These are phyloP conservation scores for Adenanthera pavonina DNA, from an alignment of 306 rosid species.

Conservation along the genomic window DNA sequence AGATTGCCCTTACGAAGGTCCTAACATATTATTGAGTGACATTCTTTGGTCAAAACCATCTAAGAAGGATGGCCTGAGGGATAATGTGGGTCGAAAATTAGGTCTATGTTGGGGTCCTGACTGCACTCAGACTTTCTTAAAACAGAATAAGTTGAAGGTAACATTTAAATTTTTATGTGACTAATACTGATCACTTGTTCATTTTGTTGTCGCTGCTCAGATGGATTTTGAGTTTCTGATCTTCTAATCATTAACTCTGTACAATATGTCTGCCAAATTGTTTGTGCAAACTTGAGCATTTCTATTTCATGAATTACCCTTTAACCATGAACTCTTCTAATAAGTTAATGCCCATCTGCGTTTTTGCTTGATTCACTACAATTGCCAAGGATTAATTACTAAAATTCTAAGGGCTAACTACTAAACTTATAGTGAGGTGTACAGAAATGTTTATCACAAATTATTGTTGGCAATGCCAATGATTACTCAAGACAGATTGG, in stretches of 20 bases:
- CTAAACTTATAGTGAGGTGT: slow-evolving; percentile 21
- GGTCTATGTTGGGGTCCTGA: slow-evolving; percentile 96
- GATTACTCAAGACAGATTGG: slow-evolving; percentile 21
- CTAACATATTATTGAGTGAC: slow-evolving; percentile 70
- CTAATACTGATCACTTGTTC: not conserved
- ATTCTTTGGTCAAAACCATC: slow-evolving; percentile 90
- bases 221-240: slow-evolving; percentile 20
- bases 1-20: slow-evolving; percentile 73
- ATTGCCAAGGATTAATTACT: not conserved
- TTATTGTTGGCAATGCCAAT: slow-evolving; percentile 3
- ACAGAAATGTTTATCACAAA: slow-evolving; percentile 19
- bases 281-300: not conserved
- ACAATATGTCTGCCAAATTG: not conserved
- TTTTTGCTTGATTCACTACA: not conserved
- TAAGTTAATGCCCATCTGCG: not conserved
- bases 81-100: slow-evolving; percentile 56
- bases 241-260: slow-evolving; percentile 5
- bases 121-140: slow-evolving; percentile 80
- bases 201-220: not conserved
- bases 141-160: slow-evolving; percentile 81
- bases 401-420: slow-evolving; percentile 8
- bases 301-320: slow-evolving; percentile 8
- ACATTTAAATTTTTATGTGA: slow-evolving; percentile 30
- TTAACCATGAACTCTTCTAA: not conserved
- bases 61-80: slow-evolving; percentile 67